Conservation (phyloP, 2,329 filamentous ascomycete genomes). For the Fusarium sp. region DNA sequence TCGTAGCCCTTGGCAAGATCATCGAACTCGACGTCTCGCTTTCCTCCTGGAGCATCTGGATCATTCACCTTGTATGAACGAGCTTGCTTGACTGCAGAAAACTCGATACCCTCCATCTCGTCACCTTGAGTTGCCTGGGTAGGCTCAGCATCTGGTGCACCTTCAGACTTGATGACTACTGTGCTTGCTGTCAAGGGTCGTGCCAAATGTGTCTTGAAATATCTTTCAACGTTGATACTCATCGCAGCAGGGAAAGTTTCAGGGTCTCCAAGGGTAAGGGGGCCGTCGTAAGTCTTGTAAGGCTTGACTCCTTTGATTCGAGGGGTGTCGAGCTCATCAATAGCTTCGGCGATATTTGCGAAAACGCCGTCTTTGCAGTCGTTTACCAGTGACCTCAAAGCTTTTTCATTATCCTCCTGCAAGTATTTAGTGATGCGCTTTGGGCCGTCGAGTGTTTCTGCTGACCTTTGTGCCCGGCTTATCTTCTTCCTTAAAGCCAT, state of each 20-base stretch:
- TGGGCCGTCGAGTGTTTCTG: not conserved
- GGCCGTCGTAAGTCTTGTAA: slow-evolving; percentile 82
- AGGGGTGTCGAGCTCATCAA: slow-evolving; percentile 82
- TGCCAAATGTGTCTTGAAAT: slow-evolving; percentile 85
- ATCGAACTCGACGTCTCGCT: slow-evolving; percentile 83
- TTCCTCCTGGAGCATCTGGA: slow-evolving; percentile 78
- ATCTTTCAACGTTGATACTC: slow-evolving; percentile 88
- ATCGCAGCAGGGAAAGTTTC: slow-evolving; percentile 79
- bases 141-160: slow-evolving; percentile 61
- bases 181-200: slow-evolving; percentile 80
- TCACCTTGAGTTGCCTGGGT: slow-evolving; percentile 62
- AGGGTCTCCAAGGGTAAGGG: slow-evolving; percentile 82
- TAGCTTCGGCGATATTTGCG: slow-evolving; percentile 88
- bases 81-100: slow-evolving; percentile 80
- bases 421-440: slow-evolving; percentile 9
- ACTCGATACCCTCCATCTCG: slow-evolving; percentile 63
- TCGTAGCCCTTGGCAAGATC: slow-evolving; percentile 92
- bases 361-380: slow-evolving; percentile 76
- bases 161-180: slow-evolving; percentile 72
- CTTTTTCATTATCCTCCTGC: slow-evolving; percentile 73
- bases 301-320: slow-evolving; percentile 80
- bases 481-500: slow-evolving; percentile 90
- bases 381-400: slow-evolving; percentile 73
- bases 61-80: slow-evolving; percentile 86
- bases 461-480: slow-evolving; percentile 77